Evolutionary conservation across 2,329 filamentous ascomycete species (phyloP), one percentile per base, ranked within the genome.

Genomic region (Arthrobotrys conoides): DNA sequence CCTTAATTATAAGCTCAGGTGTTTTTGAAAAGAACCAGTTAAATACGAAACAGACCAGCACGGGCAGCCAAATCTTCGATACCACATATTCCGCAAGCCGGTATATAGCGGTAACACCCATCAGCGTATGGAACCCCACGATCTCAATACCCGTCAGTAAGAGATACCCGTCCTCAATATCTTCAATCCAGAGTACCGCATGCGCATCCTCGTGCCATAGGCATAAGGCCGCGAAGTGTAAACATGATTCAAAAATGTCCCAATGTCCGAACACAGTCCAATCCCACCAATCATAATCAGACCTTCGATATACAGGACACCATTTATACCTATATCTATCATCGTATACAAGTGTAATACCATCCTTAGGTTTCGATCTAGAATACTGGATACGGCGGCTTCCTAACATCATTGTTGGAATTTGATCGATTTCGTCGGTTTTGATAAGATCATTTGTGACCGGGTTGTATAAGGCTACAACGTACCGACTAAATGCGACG

Each of bases 251-350:
- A n/a, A 5, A 0, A 18, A 5, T 0, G 16, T 33, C 24, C 49
- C 49, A 49, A 10, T 30, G 12, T 8, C 49, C 2, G 14, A n/a
- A 57, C 10, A 5, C 18, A 22, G 36, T 10, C 12, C 36, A 38
- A 5, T 33, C 3, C 5, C 5, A 38, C 10, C 30, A 6, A 30
- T 10, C 20, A 22, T 36, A 57, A 3, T 6, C 30, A 8, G 53
- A 57, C 30, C n/a, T 38, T 20, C 30, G 53, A 36, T 57, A 57
- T 36, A 57, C 53, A 38, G 53, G 53, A 18, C 53, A 57, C 53
- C 53, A 57, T 57, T 38, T 57, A 38, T 57, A 57, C 14, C 53
- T 57, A 12, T n/a, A 36, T 18, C 8, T 2, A 20, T 57, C 30
- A 12, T 36, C 30, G 53, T 36, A 57, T 3, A 3, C 18, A 38